Evolutionary conservation across 208 protist species (phyloP).

Genomic region (Leishmania major): DNA sequence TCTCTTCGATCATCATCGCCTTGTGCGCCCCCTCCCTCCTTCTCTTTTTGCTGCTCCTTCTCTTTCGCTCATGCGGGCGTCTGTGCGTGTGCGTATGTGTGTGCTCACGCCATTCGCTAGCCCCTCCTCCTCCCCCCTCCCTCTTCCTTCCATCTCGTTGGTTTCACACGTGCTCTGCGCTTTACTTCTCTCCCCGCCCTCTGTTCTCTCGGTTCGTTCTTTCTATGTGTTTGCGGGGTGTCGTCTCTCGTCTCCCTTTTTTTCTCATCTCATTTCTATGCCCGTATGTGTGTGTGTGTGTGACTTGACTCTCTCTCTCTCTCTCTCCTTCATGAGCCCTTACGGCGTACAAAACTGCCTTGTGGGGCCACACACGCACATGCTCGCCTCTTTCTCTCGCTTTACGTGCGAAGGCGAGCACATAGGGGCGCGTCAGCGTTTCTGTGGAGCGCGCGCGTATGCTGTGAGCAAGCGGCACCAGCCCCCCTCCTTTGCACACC

Average conservation of each 20-base stretch:
- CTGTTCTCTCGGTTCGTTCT: not conserved
- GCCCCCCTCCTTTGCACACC: not conserved
- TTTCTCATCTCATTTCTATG: not conserved
- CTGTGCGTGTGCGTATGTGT: not conserved
- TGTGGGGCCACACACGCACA: not conserved
- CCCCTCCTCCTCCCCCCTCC: not conserved
- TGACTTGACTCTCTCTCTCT: not conserved
- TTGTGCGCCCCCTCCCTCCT: not conserved
- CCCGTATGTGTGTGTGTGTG: not conserved
- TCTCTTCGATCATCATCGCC: not conserved
- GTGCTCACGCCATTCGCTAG: not conserved
- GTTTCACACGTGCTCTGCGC: not conserved
- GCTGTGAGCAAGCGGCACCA: not conserved
- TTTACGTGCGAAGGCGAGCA: not conserved
- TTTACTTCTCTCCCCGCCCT: not conserved
- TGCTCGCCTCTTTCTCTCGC: not conserved
- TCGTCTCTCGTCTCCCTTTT: not conserved
- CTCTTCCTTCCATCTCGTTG: not conserved
- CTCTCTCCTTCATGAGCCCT: not conserved
- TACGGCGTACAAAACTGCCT: not conserved
- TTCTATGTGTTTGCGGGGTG: not conserved
- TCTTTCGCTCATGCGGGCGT: slow-evolving; percentile 9
- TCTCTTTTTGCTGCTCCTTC: not conserved
- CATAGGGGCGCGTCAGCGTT: not conserved
- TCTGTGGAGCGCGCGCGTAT: not conserved